phyloP scores from a whole-genome alignment of 2,329 filamentous ascomycete genomes.

The Thielaviopsis cerberus region DNA sequence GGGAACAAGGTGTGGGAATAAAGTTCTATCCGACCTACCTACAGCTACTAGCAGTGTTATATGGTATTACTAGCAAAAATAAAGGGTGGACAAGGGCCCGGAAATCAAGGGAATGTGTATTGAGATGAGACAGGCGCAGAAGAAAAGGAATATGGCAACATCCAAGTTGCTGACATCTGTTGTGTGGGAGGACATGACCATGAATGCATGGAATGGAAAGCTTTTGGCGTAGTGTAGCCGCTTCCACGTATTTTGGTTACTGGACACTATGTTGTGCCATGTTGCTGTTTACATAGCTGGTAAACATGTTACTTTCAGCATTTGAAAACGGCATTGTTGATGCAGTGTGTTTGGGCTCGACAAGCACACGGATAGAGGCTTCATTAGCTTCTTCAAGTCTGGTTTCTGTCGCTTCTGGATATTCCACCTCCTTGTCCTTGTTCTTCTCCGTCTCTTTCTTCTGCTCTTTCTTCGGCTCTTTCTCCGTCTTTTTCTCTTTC shows the following conservation, averaged over 20 bases:
- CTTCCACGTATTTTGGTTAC: not conserved
- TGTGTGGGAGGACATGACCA: not conserved
- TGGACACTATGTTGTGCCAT: not conserved
- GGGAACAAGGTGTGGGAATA: not conserved
- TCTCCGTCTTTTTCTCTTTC: too few species aligned
- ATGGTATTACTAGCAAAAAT: too few species aligned
- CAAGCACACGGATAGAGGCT: too few species aligned
- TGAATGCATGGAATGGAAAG: not conserved
- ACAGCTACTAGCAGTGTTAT: not conserved
- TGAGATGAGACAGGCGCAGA: not conserved
- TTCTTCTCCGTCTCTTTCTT: too few species aligned
- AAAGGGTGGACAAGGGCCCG: not conserved
- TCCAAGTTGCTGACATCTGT: not conserved
- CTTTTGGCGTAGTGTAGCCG: too few species aligned
- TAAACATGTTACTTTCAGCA: too few species aligned
- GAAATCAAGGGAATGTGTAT: not conserved
- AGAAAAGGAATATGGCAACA: not conserved
- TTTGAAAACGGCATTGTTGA: too few species aligned
- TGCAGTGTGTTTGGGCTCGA: too few species aligned
- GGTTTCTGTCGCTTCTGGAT: too few species aligned
- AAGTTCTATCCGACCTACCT: not conserved
- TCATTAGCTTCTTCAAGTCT: too few species aligned
- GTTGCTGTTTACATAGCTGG: too few species aligned
- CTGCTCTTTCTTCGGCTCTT: not conserved
- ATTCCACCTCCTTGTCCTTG: too few species aligned